Percentiles rank a stretch among this genome's conserved stretches.
Conservation (phyloP, 208 protist genomes). For the Porcisia hertigi region DNA sequence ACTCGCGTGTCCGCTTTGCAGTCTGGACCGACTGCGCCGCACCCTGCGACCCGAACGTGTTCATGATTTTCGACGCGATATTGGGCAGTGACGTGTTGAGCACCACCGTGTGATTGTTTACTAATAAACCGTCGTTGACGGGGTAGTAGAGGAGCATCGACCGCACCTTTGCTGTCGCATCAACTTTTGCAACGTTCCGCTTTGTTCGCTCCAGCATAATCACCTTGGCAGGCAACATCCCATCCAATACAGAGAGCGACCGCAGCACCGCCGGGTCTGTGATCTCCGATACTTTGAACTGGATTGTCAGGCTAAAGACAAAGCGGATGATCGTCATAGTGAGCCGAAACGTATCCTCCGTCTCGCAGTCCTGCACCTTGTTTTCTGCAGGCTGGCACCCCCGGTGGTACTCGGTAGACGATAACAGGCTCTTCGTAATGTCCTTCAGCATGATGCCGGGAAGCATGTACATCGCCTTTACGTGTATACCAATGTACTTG, state of each 20-base stretch:
- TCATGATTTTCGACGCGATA: slow-evolving; percentile 74
- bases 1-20: slow-evolving; percentile 76
- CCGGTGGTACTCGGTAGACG: slow-evolving; percentile 79
- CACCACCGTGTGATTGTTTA: slow-evolving; percentile 82
- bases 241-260: slow-evolving; percentile 60
- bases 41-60: slow-evolving; percentile 82
- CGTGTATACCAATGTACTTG: slow-evolving; percentile 80
- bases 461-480: slow-evolving; percentile 91
- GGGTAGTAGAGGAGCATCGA: slow-evolving; percentile 89
- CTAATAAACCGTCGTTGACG: slow-evolving; percentile 81
- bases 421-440: slow-evolving; percentile 66
- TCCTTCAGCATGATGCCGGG: slow-evolving; percentile 56
- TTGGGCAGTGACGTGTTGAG: slow-evolving; percentile 84
- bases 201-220: slow-evolving; percentile 91
- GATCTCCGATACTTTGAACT: slow-evolving; percentile 87
- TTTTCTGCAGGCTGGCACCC: slow-evolving; percentile 75
- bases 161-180: slow-evolving; percentile 88
- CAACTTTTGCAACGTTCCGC: slow-evolving; percentile 66
- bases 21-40: slow-evolving; percentile 73
- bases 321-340: slow-evolving; percentile 76
- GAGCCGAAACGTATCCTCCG: slow-evolving; percentile 76
- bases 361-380: slow-evolving; percentile 64
- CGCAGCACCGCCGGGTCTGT: slow-evolving; percentile 56
- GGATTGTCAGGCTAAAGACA: slow-evolving; percentile 85
- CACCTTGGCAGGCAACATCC: slow-evolving; percentile 74